These are phyloP conservation scores for Neoboletus subvelutipes DNA, from an alignment of 768 basidiomycete genomes.

Conservation along the genomic window DNA sequence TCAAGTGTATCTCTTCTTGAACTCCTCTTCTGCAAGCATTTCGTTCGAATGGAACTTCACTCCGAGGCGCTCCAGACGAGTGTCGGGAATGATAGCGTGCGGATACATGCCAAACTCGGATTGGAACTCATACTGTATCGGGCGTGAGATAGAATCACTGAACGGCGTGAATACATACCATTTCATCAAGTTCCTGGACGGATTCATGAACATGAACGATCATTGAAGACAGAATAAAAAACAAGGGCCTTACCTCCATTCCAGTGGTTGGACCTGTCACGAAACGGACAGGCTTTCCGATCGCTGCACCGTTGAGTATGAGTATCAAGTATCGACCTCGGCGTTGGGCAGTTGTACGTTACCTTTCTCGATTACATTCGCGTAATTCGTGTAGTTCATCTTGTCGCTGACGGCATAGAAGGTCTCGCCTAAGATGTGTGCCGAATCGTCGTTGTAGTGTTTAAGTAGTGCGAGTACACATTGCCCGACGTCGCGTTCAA, in stretches of 20 bases:
- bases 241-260: constrained; percentile 13
- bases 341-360: background rate
- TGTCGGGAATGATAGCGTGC: constrained; percentile 22
- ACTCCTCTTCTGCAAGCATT: constrained; percentile 14
- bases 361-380: constrained; percentile 20
- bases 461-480: constrained; percentile 24
- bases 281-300: constrained; percentile 30
- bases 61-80: constrained; percentile 25
- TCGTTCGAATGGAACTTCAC: constrained; percentile 27
- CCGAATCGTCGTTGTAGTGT: constrained; percentile 20
- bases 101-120: constrained; percentile 27
- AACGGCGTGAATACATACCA: constrained; percentile 16
- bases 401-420: constrained; percentile 27
- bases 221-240: background rate
- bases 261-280: constrained; percentile 14
- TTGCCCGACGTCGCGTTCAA: constrained; percentile 26
- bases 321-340: background rate
- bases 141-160: background rate
- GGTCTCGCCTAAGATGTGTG: constrained; percentile 20
- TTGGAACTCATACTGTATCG: constrained; percentile 23
- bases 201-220: background rate
- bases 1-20: constrained; percentile 14
- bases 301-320: constrained; percentile 4
- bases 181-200: constrained; percentile 24
- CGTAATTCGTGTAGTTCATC: constrained; percentile 17